phyloP scores from a whole-genome alignment of 2,329 filamentous ascomycete genomes.

The Gaeumannomyces tritici region DNA sequence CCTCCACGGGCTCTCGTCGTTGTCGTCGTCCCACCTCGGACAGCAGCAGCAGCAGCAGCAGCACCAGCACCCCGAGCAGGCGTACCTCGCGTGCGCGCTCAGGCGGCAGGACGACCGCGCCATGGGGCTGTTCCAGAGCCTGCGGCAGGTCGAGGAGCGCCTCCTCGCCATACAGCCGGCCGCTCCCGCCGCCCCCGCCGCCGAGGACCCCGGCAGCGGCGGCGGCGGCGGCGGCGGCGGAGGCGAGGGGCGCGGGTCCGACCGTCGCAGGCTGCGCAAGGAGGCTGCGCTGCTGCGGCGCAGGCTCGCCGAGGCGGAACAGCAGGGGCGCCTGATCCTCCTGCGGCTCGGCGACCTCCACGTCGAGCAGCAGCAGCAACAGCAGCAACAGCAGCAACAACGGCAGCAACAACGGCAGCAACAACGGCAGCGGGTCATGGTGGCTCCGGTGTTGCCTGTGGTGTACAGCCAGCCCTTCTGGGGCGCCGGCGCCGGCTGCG shows the following conservation, averaged over 20 bases:
- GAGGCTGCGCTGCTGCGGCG: slow-evolving; percentile 28
- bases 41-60: no score
- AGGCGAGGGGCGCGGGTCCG: slow-evolving; percentile 7
- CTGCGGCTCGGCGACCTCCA: slow-evolving; percentile 37
- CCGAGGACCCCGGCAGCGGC: not conserved
- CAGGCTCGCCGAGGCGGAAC: slow-evolving; percentile 31
- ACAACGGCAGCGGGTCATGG: not conserved
- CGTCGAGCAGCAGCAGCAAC: slow-evolving; percentile 35
- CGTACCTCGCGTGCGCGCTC: slow-evolving; percentile 33
- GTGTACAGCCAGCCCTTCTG: not conserved
- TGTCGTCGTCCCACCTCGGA: not conserved
- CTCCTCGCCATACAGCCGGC: slow-evolving; percentile 5
- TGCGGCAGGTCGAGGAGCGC: slow-evolving; percentile 25
- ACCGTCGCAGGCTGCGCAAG: slow-evolving; percentile 25
- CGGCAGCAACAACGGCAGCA: not conserved
- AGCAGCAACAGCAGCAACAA: slow-evolving; percentile 23
- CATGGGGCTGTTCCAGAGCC: slow-evolving; percentile 25
- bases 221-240: not conserved
- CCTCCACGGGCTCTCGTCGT: not conserved
- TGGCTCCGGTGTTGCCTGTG: not conserved
- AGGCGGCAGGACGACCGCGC: slow-evolving; percentile 28
- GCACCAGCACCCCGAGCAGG: slow-evolving; percentile 31
- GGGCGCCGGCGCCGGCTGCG: not conserved
- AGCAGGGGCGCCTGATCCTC: slow-evolving; percentile 36
- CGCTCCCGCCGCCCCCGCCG: no score